Conservation (phyloP, 805 yeast species). For the Sporopachydermia quercuum region DNA sequence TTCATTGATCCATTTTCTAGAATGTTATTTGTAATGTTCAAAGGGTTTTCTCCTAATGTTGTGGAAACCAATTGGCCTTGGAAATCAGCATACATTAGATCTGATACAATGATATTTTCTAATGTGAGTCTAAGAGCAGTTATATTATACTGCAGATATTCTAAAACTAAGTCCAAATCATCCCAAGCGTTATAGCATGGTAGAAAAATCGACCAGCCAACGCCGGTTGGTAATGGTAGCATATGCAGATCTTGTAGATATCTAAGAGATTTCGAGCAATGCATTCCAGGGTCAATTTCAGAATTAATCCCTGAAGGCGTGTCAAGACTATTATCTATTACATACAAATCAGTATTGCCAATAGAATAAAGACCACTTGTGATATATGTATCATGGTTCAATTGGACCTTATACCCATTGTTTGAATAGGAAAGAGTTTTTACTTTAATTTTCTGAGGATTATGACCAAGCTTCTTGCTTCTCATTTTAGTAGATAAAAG, state of each 20-base stretch:
- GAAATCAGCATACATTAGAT: conserved; percentile 52
- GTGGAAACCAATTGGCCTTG: conserved; percentile 16
- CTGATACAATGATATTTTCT: conserved; percentile 45
- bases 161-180: conserved; percentile 39
- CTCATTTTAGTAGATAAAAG: conserved; percentile 20
- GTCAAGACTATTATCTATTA: conserved; percentile 42
- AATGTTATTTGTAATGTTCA: conserved; percentile 5
- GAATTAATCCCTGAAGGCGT: conserved; percentile 51
- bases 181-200: conserved; percentile 74
- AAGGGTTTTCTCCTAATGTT: conserved; percentile 12
- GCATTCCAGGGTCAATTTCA: conserved; percentile 46
- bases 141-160: conserved; percentile 39
- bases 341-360: conserved; percentile 54
- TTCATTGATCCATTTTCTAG: conserved; percentile 11
- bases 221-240: conserved; percentile 30
- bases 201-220: conserved; percentile 62
- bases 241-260: conserved; percentile 39
- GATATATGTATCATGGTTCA: neutral
- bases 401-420: neutral
- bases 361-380: conserved; percentile 21
- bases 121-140: conserved; percentile 37
- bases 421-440: neutral
- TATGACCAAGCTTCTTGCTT: conserved; percentile 39
- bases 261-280: conserved; percentile 50
- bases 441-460: conserved; percentile 48